These are phyloP conservation scores for Fraxinus nigra DNA, from an alignment of 305 asterid species.

Conservation along the genomic window DNA sequence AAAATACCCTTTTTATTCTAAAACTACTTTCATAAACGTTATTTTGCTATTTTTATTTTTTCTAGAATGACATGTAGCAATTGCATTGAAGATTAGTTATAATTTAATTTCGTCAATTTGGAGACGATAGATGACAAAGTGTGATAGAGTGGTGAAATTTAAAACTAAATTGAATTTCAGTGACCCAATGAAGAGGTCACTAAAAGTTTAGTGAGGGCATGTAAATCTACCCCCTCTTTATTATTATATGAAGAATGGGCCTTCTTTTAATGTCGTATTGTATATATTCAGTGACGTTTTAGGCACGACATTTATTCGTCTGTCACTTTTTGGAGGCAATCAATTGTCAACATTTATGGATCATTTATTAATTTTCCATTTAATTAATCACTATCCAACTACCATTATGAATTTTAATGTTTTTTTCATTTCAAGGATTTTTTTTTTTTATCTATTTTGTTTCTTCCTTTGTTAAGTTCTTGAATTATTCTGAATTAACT, in stretches of 20 bases:
- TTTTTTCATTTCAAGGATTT: neutral
- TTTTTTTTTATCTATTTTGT: neutral
- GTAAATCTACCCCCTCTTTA: neutral
- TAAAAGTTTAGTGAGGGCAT: neutral
- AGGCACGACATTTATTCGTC: neutral
- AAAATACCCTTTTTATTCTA: no score
- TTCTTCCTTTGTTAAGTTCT: neutral
- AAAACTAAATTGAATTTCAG: no score
- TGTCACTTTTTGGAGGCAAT: slow-evolving; percentile 14
- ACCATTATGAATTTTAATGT: neutral
- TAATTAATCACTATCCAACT: no score
- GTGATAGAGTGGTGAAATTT: neutral
- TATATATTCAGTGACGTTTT: neutral
- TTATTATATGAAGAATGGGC: no score
- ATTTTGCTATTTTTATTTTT: no score
- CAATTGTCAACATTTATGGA: neutral
- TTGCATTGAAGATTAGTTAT: no score
- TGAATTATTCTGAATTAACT: no score
- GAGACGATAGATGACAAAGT: no score
- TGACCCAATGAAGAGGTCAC: neutral
- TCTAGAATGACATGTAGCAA: no score
- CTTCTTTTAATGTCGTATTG: neutral
- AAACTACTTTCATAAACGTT: no score
- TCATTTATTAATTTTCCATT: neutral
- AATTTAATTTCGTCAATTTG: no score